Percentiles rank a stretch among this genome's conserved stretches.
Conservation (phyloP, 164 flowering plant genomes). For the Brasenia schreberi region DNA sequence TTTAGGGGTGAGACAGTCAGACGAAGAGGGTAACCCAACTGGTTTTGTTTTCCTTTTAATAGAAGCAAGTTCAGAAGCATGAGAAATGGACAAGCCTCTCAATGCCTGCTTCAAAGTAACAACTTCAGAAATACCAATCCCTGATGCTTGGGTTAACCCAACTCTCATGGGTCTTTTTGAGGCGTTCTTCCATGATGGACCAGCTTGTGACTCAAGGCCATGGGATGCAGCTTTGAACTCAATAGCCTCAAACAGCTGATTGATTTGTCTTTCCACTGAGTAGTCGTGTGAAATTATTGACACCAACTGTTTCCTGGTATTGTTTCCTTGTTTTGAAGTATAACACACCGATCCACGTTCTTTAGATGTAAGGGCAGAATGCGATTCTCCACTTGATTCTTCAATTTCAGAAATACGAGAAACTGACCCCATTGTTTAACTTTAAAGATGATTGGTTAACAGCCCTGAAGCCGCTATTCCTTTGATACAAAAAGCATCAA, state of each 20-base stretch:
- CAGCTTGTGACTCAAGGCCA: conserved; percentile 9
- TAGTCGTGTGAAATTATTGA: not conserved
- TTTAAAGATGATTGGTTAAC: not conserved
- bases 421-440: conserved; percentile 21
- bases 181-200: conserved; percentile 26
- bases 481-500: not conserved
- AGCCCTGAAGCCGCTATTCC: not conserved
- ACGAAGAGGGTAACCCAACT: conserved; percentile 22
- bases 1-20: conserved; percentile 52
- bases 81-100: conserved; percentile 80
- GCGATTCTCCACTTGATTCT: conserved; percentile 34
- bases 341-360: conserved; percentile 10
- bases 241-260: conserved; percentile 49
- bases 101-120: conserved; percentile 79
- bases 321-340: conserved; percentile 14
- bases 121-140: conserved; percentile 66
- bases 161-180: conserved; percentile 59
- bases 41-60: conserved; percentile 50
- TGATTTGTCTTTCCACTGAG: conserved; percentile 52
- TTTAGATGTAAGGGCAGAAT: conserved; percentile 11
- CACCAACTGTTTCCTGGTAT: not conserved
- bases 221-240: conserved; percentile 22
- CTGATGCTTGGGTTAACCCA: conserved; percentile 33
- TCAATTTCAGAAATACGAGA: conserved; percentile 48
- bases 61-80: conserved; percentile 94